Percentiles rank a stretch among this genome's conserved stretches.
phyloP scores from a whole-genome alignment of 306 rosid species.

The Quillaja saponaria region DNA sequence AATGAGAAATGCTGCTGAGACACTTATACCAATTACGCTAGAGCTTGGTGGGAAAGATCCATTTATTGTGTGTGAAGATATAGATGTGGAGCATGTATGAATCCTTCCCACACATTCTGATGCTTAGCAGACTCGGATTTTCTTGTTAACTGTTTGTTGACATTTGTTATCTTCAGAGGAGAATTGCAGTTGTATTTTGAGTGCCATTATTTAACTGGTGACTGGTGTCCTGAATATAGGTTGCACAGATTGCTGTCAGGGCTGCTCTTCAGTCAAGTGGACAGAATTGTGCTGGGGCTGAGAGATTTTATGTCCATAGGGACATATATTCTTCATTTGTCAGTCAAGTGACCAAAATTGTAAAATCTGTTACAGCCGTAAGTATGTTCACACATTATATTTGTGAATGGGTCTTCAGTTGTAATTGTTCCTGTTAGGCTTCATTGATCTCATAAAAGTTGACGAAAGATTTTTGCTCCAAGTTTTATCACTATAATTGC shows the following conservation, averaged over 20 bases:
- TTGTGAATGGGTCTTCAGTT: constrained; percentile 10
- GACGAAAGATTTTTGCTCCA: no score
- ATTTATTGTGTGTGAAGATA: constrained; percentile 92
- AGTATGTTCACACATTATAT: constrained; percentile 39
- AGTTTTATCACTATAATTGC: no score
- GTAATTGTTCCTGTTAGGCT: no score
- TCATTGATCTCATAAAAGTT: no score
- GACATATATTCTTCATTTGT: constrained; percentile 73
- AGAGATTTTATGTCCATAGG: constrained; percentile 87
- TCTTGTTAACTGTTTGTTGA: background rate
- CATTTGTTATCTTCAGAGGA: background rate
- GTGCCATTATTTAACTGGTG: constrained; percentile 30
- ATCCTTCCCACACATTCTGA: constrained; percentile 23
- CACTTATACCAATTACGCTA: constrained; percentile 81
- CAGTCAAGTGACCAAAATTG: constrained; percentile 66
- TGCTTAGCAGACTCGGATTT: constrained; percentile 23
- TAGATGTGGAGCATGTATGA: constrained; percentile 82
- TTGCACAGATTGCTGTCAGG: constrained; percentile 88
- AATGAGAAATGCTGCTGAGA: constrained; percentile 88
- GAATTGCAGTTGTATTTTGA: background rate
- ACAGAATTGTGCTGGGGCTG: constrained; percentile 98
- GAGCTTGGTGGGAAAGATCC: constrained; percentile 99
- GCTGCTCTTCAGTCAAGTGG: constrained; percentile 94
- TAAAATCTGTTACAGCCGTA: constrained; percentile 85
- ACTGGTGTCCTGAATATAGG: constrained; percentile 52